Evolutionary conservation across 306 rosid genomes (phyloP).

Genomic region (Datisca glomerata): DNA sequence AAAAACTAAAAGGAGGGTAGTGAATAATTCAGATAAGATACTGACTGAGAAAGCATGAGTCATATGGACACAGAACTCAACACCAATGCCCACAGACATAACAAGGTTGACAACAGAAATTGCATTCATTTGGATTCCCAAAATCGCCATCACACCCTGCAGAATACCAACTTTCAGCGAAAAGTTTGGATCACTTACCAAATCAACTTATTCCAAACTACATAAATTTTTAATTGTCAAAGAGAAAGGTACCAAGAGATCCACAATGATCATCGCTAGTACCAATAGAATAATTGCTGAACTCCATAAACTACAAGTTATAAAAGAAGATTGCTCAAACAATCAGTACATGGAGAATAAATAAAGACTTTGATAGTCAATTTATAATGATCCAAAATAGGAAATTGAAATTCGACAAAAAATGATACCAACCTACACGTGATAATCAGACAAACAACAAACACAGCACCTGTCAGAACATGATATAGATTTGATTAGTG

Average conservation of each 20-base stretch:
- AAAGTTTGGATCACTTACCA: background rate
- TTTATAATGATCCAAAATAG: conserved; percentile 7
- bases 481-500: no score
- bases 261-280: conserved; percentile 80
- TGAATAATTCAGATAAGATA: conserved; percentile 22
- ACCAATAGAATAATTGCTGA: conserved; percentile 89
- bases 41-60: conserved; percentile 87
- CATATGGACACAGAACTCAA: conserved; percentile 93
- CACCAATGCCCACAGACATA: conserved; percentile 97
- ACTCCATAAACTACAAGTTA: conserved; percentile 68
- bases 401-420: conserved; percentile 4
- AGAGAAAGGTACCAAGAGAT: conserved; percentile 65
- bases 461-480: conserved; percentile 91
- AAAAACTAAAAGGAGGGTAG: background rate
- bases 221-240: background rate
- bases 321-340: conserved; percentile 20
- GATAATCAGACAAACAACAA: conserved; percentile 76
- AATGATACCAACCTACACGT: conserved; percentile 66
- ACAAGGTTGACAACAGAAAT: conserved; percentile 91
- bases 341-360: no score
- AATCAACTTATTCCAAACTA: background rate
- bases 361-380: no score
- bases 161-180: conserved; percentile 18
- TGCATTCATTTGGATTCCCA: conserved; percentile 89
- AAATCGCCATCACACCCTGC: conserved; percentile 97